These are phyloP conservation scores for Aspergillus intermedius DNA, from an alignment of 2,329 filamentous ascomycete species.

Conservation along the genomic window DNA sequence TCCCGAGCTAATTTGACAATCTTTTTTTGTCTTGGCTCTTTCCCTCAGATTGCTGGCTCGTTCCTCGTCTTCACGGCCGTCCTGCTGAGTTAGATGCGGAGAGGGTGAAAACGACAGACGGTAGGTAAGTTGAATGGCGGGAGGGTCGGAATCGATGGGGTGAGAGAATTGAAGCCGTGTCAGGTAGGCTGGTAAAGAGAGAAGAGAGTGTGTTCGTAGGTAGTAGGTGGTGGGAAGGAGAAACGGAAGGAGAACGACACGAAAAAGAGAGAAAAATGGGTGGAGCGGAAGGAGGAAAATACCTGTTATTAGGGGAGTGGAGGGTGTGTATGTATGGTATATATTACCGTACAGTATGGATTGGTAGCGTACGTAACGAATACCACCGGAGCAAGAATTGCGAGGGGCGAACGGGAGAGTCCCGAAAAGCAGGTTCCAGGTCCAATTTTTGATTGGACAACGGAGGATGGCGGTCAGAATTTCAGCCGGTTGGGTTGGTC, in stretches of 20 bases:
- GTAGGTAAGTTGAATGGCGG: conserved; percentile 6
- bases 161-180: conserved; percentile 8
- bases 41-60: not conserved
- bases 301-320: conserved; percentile 12
- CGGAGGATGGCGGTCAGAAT: conserved; percentile 18
- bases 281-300: conserved; percentile 15
- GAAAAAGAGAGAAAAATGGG: conserved; percentile 13
- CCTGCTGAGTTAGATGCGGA: conserved; percentile 5
- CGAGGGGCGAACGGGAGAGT: conserved; percentile 14
- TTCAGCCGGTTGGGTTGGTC: conserved; percentile 1
- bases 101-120: conserved; percentile 7
- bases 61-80: not conserved
- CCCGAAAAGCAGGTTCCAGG: conserved; percentile 21
- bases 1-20: not conserved
- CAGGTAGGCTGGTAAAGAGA: conserved; percentile 3
- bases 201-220: conserved; percentile 13
- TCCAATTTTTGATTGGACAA: not conserved
- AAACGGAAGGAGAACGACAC: conserved; percentile 18
- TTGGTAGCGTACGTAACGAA: conserved; percentile 6
- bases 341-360: conserved; percentile 6
- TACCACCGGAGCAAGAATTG: conserved; percentile 7
- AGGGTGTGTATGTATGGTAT: conserved; percentile 5
- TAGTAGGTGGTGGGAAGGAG: conserved; percentile 16
- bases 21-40: not conserved
- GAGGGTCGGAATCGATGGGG: conserved; percentile 14